Percentiles rank a stretch among this genome's conserved stretches.
phyloP scores from a whole-genome alignment of 495 filamentous ascomycete species.

The Tuber brumale region DNA sequence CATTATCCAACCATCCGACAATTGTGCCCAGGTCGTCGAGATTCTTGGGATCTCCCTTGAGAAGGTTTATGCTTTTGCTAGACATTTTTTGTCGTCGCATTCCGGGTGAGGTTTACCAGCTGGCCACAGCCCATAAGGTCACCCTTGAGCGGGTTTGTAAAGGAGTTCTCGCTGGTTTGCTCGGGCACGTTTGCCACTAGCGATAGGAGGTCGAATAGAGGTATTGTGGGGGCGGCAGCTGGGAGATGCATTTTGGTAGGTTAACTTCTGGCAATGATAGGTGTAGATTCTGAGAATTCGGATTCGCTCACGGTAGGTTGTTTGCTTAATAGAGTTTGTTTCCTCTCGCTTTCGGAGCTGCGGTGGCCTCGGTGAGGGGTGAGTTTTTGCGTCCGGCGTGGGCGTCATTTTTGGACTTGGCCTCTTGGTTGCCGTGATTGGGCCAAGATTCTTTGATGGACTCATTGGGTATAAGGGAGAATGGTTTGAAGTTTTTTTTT shows the following conservation, averaged over 20 bases:
- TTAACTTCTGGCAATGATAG: neutral
- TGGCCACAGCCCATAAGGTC: neutral
- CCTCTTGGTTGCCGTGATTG: neutral
- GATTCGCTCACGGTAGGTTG: neutral
- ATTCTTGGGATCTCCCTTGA: neutral
- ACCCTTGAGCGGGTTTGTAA: neutral
- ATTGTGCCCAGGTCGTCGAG: neutral
- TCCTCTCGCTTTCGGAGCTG: neutral
- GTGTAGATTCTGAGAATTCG: neutral
- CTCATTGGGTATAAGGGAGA: neutral
- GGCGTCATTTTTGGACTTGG: neutral
- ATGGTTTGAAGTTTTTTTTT: neutral
- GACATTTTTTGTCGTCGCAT: neutral
- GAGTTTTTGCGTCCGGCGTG: neutral
- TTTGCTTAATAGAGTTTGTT: neutral
- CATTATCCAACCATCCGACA: neutral
- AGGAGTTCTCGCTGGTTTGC: neutral
- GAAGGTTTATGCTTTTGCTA: neutral
- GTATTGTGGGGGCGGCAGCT: neutral
- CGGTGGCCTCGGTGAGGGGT: neutral
- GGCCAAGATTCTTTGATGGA: neutral
- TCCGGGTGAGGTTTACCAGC: neutral
- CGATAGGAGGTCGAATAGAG: neutral
- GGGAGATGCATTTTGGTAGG: neutral
- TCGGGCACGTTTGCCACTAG: neutral